Evolutionary conservation across 139 green algal genomes (phyloP).

Genomic region (Chlamydomonas schloesseri): DNA sequence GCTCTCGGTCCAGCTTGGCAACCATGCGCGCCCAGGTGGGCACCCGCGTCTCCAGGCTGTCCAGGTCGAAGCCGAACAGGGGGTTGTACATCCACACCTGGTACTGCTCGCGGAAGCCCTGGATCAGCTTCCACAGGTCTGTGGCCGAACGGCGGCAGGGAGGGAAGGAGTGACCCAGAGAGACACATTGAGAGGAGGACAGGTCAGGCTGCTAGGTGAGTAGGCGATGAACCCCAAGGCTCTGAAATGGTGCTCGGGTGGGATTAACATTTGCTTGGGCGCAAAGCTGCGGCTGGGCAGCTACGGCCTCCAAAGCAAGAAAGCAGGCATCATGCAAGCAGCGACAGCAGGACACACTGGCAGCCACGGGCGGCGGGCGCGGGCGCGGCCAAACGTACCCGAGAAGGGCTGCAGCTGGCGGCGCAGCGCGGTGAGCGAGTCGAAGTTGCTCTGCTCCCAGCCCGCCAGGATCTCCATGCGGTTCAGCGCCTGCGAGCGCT

Average conservation of each 20-base stretch:
- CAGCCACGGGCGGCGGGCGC: too few species aligned
- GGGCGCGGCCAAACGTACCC: slow-evolving; percentile 28
- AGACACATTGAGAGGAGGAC: too few species aligned
- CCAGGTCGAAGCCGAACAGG: slow-evolving; percentile 51
- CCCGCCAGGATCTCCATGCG: slow-evolving; percentile 47
- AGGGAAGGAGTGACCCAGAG: not conserved
- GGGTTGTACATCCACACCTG: slow-evolving; percentile 59
- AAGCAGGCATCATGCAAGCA: too few species aligned
- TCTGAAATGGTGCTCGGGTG: too few species aligned
- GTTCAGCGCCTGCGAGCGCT: slow-evolving; percentile 39
- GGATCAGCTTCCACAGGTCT: slow-evolving; percentile 60
- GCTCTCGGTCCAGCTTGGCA: slow-evolving; percentile 51
- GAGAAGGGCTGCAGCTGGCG: slow-evolving; percentile 44
- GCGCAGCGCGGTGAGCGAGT: slow-evolving; percentile 1
- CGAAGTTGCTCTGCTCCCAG: slow-evolving; percentile 50
- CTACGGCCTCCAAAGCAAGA: too few species aligned
- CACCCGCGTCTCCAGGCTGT: slow-evolving; percentile 46
- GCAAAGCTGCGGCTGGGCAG: too few species aligned
- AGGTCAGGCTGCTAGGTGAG: too few species aligned
- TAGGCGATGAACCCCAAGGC: too few species aligned
- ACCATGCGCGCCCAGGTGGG: slow-evolving; percentile 44
- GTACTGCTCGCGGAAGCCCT: slow-evolving; percentile 50
- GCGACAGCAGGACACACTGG: too few species aligned
- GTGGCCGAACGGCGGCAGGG: not conserved
- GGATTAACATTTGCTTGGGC: too few species aligned